Evolutionary conservation across 2,329 filamentous ascomycete species (phyloP), one percentile per base, ranked within the genome.

Genomic region (Triangularia verruculosa): DNA sequence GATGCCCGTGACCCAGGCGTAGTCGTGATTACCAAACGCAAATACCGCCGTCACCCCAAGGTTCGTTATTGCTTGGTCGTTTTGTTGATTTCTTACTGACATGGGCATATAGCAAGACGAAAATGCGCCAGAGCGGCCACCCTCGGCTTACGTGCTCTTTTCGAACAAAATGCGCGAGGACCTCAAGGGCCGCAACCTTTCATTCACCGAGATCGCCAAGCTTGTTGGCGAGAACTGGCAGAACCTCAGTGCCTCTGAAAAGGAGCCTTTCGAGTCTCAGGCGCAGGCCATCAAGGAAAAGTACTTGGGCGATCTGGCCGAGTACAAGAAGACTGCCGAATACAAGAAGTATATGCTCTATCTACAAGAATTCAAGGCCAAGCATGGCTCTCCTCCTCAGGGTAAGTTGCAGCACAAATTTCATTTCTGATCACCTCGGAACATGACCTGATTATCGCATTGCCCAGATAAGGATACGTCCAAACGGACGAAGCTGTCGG

Each of bases 151-250:
- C 76, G 91, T 94, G 12, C 84, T 94, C 15, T 95, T 95, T 72
- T 93, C 91, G 0, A 94, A 94, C 70, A 91, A 90, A 76, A 89
- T 92, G 76, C 86, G 91, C 70, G 91, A 94, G 70, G 86, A 90
- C 22, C 77, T 94, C 24, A 92, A 91, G 72, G 89, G 87, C 3
- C 87, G 90, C 64, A 90, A 89, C 56, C 77, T 94, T 4, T 90
- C 88, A 0, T 95, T 95, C 70, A 93, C 90, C 1, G 90, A 93
- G 71, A 93, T 94, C 67, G 91, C 91, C 11, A 93, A 93, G 71
- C 78, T 92, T 1, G 91, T 93, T 1, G 91, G 91, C 6, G 90
- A 94, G 72, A 86, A 90, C 71, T 94, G 91, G 91, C 91, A 94
- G 72, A 88, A 86, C 59, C 77, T 94, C 8, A 80, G 85, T 1